Conservation (phyloP, 345 rosid species). For the Aquilaria yunnanensis region DNA sequence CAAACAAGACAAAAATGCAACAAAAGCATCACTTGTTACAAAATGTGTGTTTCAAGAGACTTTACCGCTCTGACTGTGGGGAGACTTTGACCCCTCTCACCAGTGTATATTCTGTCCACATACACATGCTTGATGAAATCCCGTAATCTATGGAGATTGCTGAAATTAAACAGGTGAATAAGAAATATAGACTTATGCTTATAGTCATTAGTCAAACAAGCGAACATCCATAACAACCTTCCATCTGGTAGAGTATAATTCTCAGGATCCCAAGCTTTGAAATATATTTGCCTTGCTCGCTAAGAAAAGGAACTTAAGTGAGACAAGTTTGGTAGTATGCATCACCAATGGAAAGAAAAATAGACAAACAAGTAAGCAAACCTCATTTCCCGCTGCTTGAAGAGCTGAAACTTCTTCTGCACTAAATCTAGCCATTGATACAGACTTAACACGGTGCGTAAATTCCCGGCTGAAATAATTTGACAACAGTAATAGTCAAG, state of each 20-base stretch:
- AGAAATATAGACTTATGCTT: slow-evolving; percentile 17
- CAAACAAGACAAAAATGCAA: background rate
- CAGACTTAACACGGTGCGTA: slow-evolving; percentile 83
- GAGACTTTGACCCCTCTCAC: slow-evolving; percentile 43
- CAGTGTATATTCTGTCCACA: slow-evolving; percentile 59
- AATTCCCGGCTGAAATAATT: slow-evolving; percentile 66
- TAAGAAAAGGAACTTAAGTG: slow-evolving; percentile 17
- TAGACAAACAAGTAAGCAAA: slow-evolving; percentile 11
- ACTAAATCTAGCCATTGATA: slow-evolving; percentile 87
- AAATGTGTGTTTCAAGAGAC: background rate
- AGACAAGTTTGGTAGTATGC: slow-evolving; percentile 3
- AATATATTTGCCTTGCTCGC: slow-evolving; percentile 75
- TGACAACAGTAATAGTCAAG: background rate
- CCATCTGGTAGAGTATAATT: slow-evolving; percentile 70
- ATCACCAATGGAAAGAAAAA: background rate
- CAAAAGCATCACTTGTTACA: background rate
- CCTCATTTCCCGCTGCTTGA: slow-evolving; percentile 87
- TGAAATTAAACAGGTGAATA: slow-evolving; percentile 30
- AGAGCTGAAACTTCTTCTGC: slow-evolving; percentile 76
- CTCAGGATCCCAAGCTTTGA: slow-evolving; percentile 64
- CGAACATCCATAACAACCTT: slow-evolving; percentile 43
- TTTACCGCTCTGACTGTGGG: slow-evolving; percentile 49
- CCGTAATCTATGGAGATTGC: slow-evolving; percentile 62
- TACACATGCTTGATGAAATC: slow-evolving; percentile 84
- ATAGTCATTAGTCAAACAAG: background rate